Evolutionary conservation across 2,329 filamentous ascomycete genomes (phyloP), one percentile per base, ranked within the genome.

Genomic region (Aspergillus sp.): DNA sequence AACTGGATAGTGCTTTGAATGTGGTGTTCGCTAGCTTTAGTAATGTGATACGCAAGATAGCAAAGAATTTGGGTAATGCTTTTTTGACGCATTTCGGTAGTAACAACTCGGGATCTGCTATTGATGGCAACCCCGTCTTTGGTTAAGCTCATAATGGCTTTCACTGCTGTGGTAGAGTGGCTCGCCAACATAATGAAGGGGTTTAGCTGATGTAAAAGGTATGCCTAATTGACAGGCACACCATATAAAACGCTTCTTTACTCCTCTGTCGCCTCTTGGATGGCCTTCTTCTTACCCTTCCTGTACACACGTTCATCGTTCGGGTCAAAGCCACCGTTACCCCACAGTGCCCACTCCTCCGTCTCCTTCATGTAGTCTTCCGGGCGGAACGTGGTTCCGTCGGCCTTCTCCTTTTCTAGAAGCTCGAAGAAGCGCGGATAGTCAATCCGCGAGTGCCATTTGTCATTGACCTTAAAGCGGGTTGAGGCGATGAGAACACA

Each of bases 321-420:
- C 0, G 93, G 93, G 77, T 98, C 91, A 72, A 98, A 98, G 0
- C 93, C 95, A 2, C 93, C 93, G 64, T 93, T 90, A 0, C 93
- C 95, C 91, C 92, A 98, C 17, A 89, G 86, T 9, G 93, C 93
- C 95, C 93, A 98, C 71, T 96, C 91, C 1, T 92, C 90, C 39
- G 92, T 98, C 64, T 89, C 82, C 4, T 88, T 90, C 80, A 96
- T 90, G 76, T 98, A 98, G 70, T 98, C 93, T 76, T 96, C 91
- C 0, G 93, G 92, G 8, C 79, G 82, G 80, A 96, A 97, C 12
- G 90, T 83, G 17, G 83, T 84, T 34, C 89, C 84, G 15, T 74
- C 69, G 5, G 63, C 63, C 58, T 76, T 73, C 54, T 77, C 74
- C 70, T 86, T 84, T 74, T 96, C 90, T 9, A 96, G 81, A 60